Conservation (phyloP, 2,329 filamentous ascomycete species). For the Neonectria faginata region DNA sequence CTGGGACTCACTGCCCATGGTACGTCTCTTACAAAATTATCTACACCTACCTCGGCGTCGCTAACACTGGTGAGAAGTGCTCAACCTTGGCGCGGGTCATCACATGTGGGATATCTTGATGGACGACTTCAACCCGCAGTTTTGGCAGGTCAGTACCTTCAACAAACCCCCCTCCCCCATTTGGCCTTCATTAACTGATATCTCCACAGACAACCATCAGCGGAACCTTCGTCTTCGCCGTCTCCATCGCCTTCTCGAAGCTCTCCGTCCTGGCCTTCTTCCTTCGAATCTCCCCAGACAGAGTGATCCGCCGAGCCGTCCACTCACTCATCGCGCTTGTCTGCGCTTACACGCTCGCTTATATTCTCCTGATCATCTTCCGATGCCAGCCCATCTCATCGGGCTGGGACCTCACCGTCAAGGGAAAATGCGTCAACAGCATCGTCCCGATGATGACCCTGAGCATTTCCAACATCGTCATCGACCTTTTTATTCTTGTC, state of each 20-base stretch:
- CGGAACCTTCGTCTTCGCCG: slow-evolving; percentile 57
- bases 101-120: slow-evolving; percentile 47
- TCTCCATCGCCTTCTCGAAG: slow-evolving; percentile 55
- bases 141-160: slow-evolving; percentile 38
- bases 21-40: slow-evolving; percentile 22
- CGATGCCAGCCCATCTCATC: slow-evolving; percentile 58
- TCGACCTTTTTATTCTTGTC: slow-evolving; percentile 59
- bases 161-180: neutral
- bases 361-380: slow-evolving; percentile 52
- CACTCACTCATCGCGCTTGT: slow-evolving; percentile 50
- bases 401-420: slow-evolving; percentile 54
- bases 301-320: slow-evolving; percentile 39
- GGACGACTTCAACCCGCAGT: slow-evolving; percentile 37
- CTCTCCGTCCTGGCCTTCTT: slow-evolving; percentile 60
- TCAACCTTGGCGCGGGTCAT: slow-evolving; percentile 42
- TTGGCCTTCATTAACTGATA: neutral
- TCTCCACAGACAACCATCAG: slow-evolving; percentile 46
- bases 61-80: slow-evolving; percentile 34
- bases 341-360: slow-evolving; percentile 55
- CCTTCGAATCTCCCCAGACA: slow-evolving; percentile 53
- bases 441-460: slow-evolving; percentile 47
- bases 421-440: slow-evolving; percentile 55
- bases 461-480: slow-evolving; percentile 55
- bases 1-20: slow-evolving; percentile 39
- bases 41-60: accelerated